Base-by-base conservation (phyloP, 306 rosid species). In the Mimosa pudica region DNA sequence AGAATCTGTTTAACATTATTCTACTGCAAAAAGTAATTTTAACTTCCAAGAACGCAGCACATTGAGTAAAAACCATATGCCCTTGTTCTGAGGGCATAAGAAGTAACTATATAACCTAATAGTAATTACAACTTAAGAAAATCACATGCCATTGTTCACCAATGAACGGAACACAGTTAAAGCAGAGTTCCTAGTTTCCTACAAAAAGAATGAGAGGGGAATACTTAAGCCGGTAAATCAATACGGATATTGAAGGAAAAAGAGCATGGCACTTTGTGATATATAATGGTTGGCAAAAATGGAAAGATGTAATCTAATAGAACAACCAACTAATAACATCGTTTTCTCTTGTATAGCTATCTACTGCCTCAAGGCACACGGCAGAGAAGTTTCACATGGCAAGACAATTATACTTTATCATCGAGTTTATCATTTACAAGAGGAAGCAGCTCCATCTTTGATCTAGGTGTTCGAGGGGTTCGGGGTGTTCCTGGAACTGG, bases 401-500 rank as follows among this genome's bases (percentile, higher is more conserved):
- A 68, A 77, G 64, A 44, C 46, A 71, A 70, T 85, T 74, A 92
- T 87, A 91, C 83, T 85, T 92, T 94, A 70, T 91, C 97, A 87
- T 92, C 95, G 79, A 89, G 77, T 84, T 91, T 94, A 81, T 94
- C 97, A 88, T 90, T 94, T 89, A 94, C 98, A 84, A 91, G 97
- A 14, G 98, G 97, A 65, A 82, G 91, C 87, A 94, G 82, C 92
- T 94, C 98, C 87, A 87, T 86, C 81, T 83, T 96, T 79, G 71
- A 87, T 64, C 94, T 79, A 11, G 98, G 97, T 10, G 94, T 92
- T 42, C 94, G 84, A 35, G 97, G 91, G 6, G 98, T 90, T 77
- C 92, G 85, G 8, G 97, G 97, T 12, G 97, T 90, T 81, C 93
- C 95, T 0, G 91, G 81, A 63, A 74, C 69, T 47, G 79, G 76